Conservation (phyloP, 331 rosid genomes). For the Arachis monticola region DNA sequence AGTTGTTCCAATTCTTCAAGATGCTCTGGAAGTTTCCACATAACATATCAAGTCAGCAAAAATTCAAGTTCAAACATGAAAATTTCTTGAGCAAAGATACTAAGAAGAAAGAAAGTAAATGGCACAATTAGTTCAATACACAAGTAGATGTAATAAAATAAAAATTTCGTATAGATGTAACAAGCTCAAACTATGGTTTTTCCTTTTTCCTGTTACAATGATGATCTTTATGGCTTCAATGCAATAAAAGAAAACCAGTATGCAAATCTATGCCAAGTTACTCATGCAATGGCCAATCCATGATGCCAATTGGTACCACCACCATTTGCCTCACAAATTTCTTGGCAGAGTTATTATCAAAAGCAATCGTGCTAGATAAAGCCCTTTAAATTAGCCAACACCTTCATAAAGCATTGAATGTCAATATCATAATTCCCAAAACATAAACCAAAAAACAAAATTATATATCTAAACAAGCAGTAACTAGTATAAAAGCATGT, state of each 20-base stretch:
- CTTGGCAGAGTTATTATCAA: conserved; percentile 3
- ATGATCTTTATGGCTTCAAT: neutral
- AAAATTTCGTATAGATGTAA: conserved; percentile 21
- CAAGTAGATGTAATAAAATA: conserved; percentile 20
- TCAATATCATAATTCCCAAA: conserved; percentile 13
- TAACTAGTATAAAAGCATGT: neutral
- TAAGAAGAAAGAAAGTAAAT: conserved; percentile 23
- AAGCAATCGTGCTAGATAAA: conserved; percentile 13
- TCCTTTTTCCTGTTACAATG: conserved; percentile 17
- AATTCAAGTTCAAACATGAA: conserved; percentile 35
- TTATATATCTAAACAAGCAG: conserved; percentile 23
- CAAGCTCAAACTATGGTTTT: conserved; percentile 23
- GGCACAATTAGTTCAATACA: conserved; percentile 33
- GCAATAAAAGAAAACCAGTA: neutral
- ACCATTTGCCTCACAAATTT: conserved; percentile 1
- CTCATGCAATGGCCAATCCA: conserved; percentile 22
- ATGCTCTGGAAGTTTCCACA: conserved; percentile 57
- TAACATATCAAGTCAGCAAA: conserved; percentile 16
- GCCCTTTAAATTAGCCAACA: conserved; percentile 19
- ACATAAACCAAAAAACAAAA: neutral
- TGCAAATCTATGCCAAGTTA: neutral
- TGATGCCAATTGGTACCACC: conserved; percentile 24
- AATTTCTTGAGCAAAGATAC: conserved; percentile 28
- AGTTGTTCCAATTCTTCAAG: conserved; percentile 91
- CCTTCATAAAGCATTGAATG: neutral